Base-by-base conservation (phyloP, 2,329 filamentous ascomycete species). In the Monosporascus sp. region DNA sequence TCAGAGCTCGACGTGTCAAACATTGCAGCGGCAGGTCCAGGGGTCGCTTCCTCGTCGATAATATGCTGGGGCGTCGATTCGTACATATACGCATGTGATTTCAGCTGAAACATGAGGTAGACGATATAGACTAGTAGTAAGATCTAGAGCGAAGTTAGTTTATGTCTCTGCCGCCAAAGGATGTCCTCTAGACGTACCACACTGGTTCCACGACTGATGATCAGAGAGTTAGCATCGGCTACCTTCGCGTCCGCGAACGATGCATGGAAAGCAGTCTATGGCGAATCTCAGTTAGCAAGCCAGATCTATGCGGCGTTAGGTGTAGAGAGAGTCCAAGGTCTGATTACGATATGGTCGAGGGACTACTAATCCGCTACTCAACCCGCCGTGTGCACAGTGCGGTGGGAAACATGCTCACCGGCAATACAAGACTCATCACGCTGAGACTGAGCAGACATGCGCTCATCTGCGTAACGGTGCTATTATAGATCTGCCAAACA, bases 391-490 rank as follows among this genome's bases (percentile, higher is more conserved):
- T 35, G 11, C 11, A 35, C 11, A 5, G 5, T 35, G 11, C 6
- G 28, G 15, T 15, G 15, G 5, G 22, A n/a, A 5, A 1, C 11
- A 37, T 15, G 72, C 82, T 62, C 72, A 88, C 87, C 1, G 92
- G 91, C 14, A 97, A 74, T 26, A 96, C 80, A 22, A 96, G 77
- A 75, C 91, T 96, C 72, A 90, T 92, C 56, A 96, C 92, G 66
- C 89, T 92, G 70, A 96, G 72, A 76, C 90, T 95, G 61, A 97
- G 81, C 62, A 97, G 78, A 73, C 91, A 96, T 50, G 92, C 92
- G 68, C 91, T 96, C 90, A 96, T 96, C 69, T 97, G 91, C 1
- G 91, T 96, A 54, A 96, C 90, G 22, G 90, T 96, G 72, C 86
- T 94, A 73, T 96, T 97, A 74, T 96, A 97, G 58, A 97, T 86